These are phyloP conservation scores for Phytophthora meadii DNA, from an alignment of 352 stramenopile genomes.

Conservation along the genomic window DNA sequence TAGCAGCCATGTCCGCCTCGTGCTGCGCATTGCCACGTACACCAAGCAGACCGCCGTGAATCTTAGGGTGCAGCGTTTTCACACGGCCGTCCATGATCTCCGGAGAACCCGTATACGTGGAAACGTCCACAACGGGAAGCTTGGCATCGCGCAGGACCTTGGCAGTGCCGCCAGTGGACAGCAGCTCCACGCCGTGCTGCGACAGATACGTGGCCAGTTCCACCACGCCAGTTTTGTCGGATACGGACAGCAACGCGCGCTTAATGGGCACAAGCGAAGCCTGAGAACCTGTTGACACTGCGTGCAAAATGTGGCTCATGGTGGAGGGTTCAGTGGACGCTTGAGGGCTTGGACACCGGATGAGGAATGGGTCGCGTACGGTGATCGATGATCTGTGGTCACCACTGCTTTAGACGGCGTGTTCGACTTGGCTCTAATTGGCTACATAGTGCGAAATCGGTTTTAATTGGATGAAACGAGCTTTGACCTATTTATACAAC, in stretches of 20 bases:
- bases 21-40: constrained; percentile 97
- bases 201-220: constrained; percentile 96
- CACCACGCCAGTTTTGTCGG: constrained; percentile 98
- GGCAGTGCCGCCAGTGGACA: constrained; percentile 98
- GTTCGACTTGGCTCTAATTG: constrained; percentile 28
- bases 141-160: constrained; percentile 96
- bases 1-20: constrained; percentile 95
- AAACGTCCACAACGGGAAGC: constrained; percentile 97
- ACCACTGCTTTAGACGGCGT: constrained; percentile 29
- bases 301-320: constrained; percentile 88
- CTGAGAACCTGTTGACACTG: constrained; percentile 65
- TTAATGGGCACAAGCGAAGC: constrained; percentile 92
- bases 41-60: constrained; percentile 98
- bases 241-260: constrained; percentile 98
- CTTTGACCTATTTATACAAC: neutral
- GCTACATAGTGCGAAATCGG: constrained; percentile 1
- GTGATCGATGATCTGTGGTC: neutral
- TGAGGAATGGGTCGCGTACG: constrained; percentile 16
- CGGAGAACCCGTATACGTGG: constrained; percentile 96
- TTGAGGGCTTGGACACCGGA: constrained; percentile 17
- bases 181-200: constrained; percentile 94
- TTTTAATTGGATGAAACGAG: too few species aligned
- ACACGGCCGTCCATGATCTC: constrained; percentile 99
- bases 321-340: constrained; percentile 6
- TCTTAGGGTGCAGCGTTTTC: constrained; percentile 99